Base-by-base conservation (phyloP, 805 yeast species). In the Kregervanrija delftensis region DNA sequence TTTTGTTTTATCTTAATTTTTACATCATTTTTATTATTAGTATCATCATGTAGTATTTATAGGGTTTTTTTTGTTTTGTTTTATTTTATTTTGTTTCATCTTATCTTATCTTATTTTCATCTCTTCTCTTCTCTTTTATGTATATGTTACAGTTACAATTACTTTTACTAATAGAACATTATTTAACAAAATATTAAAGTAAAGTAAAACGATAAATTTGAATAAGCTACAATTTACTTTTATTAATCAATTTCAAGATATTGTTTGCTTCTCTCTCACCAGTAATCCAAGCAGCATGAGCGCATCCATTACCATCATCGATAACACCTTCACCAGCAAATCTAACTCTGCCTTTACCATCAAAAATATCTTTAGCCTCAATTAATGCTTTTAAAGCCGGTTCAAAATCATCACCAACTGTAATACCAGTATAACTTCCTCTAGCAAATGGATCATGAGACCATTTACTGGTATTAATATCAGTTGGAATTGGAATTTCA, bases 261-360 rank as follows among this genome's bases (percentile, higher is more conserved):
- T 57, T 53, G 2, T 41, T 51, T 10, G 77, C 79, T 46, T 74
- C 81, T 48, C 80, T 64, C 31, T 52, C 47, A 10, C 81, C 82
- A 43, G 76, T 67, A 40, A 53, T 50, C 65, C 76, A 77, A 0
- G 83, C 83, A 3, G 81, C 83, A 55, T 77, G 81, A 3, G 71
- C 79, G 58, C 81, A 77, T 1, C 81, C 82, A 33, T 71, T 71
- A 6, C 81, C 82, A 38, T 72, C 75, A 40, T 63, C 60, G 28
- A 64, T 65, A 8, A 79, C 64, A 48, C 75, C 81, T 54, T 77
- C 83, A 5, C 83, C 82, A 1, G 79, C 81, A 62, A 77, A 77
- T 35, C 80, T 60, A 30, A 77, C 66, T 16, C 70, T 54, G 11
- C 65, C 65, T 35, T 52, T 50, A 16, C 66, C 67, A 33, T 64